phyloP scores from a whole-genome alignment of 2,329 filamentous ascomycete species.

The Aspergillus fumigatiaffinis region DNA sequence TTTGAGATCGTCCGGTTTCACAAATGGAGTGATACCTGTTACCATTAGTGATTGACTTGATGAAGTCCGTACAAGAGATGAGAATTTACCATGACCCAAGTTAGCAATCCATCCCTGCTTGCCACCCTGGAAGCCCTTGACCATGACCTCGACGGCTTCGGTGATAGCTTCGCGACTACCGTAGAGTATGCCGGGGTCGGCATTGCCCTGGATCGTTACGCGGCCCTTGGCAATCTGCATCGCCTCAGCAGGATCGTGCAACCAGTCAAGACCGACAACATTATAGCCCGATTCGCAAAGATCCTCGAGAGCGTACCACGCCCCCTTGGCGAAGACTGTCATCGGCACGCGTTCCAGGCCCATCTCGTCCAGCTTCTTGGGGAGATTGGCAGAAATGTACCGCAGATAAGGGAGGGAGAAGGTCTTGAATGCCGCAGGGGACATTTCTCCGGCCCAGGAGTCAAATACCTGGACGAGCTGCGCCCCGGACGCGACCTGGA shows the following conservation, averaged over 20 bases:
- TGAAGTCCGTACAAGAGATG: background rate
- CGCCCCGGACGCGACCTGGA: constrained; percentile 89
- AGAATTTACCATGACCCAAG: constrained; percentile 76
- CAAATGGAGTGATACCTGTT: constrained; percentile 84
- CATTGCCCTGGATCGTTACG: constrained; percentile 87
- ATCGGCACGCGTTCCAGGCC: constrained; percentile 81
- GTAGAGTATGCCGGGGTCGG: constrained; percentile 89
- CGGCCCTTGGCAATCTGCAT: constrained; percentile 73
- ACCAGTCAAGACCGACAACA: constrained; percentile 92
- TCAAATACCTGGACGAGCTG: constrained; percentile 98
- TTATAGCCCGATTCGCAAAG: constrained; percentile 87
- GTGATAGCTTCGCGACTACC: constrained; percentile 79
- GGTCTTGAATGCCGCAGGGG: constrained; percentile 73
- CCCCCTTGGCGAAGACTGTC: constrained; percentile 97
- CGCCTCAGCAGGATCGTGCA: constrained; percentile 82
- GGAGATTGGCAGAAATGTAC: constrained; percentile 78
- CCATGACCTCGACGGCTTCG: constrained; percentile 77
- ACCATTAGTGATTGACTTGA: constrained; percentile 13
- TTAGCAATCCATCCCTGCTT: constrained; percentile 97
- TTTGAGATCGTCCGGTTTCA: constrained; percentile 87
- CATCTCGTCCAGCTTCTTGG: constrained; percentile 67
- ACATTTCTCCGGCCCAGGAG: constrained; percentile 94
- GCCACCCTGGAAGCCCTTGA: constrained; percentile 74
- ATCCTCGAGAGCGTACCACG: constrained; percentile 88
- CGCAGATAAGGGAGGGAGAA: constrained; percentile 84